Evolutionary conservation across 164 flowering plant genomes (phyloP).

Genomic region (Aristolochia californica): DNA sequence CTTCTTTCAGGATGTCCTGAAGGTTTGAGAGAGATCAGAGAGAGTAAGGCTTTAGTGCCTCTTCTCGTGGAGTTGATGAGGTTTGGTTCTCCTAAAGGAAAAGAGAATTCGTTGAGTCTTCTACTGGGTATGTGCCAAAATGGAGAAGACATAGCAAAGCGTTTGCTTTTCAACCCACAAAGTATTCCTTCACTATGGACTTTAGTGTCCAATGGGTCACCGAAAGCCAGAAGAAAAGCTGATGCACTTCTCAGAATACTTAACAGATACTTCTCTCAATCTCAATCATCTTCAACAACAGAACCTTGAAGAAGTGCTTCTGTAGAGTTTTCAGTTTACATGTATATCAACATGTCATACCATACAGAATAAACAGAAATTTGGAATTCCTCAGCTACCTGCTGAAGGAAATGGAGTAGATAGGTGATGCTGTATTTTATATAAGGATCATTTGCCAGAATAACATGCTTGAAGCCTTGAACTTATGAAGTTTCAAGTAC

Average conservation of each 20-base stretch:
- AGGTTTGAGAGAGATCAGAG: constrained; percentile 44
- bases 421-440: too few species aligned
- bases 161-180: constrained; percentile 40
- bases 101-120: constrained; percentile 53
- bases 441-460: too few species aligned
- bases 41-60: constrained; percentile 31
- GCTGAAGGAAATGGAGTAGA: too few species aligned
- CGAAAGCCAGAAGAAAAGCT: constrained; percentile 56
- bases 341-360: too few species aligned
- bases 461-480: too few species aligned
- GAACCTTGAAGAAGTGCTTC: too few species aligned
- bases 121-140: constrained; percentile 59
- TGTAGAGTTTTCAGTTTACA: too few species aligned
- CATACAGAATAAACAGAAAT: too few species aligned
- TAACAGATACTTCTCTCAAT: too few species aligned
- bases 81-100: constrained; percentile 62
- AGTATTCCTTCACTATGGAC: constrained; percentile 54
- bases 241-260: constrained; percentile 61
- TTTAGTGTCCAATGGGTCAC: constrained; percentile 41
- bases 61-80: constrained; percentile 51
- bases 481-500: too few species aligned
- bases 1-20: constrained; percentile 33
- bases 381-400: too few species aligned
- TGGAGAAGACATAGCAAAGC: constrained; percentile 44
- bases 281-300: constrained; percentile 9